phyloP scores from a whole-genome alignment of 225 moss, liverwort and hornwort genomes.

The Sphagnum tenellum region DNA sequence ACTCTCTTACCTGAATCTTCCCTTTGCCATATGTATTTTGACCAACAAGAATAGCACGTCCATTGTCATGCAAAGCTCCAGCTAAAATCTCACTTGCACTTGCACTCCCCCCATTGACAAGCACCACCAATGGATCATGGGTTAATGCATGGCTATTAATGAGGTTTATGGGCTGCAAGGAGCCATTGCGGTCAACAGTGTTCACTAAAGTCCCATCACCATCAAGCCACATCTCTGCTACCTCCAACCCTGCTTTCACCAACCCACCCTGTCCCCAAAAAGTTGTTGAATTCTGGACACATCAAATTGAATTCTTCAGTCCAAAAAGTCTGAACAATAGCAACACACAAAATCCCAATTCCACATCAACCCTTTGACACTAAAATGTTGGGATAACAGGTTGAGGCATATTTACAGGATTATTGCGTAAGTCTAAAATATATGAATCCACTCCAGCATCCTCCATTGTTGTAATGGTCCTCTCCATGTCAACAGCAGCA shows the following conservation, averaged over 20 bases:
- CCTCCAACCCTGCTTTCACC: slow-evolving; percentile 90
- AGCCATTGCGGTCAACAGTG: slow-evolving; percentile 82
- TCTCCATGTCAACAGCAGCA: slow-evolving; percentile 81
- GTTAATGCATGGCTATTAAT: slow-evolving; percentile 87
- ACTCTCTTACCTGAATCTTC: slow-evolving; percentile 80
- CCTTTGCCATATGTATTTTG: slow-evolving; percentile 85
- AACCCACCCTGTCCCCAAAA: slow-evolving; percentile 68
- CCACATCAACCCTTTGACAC: no score
- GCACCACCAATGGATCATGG: slow-evolving; percentile 71
- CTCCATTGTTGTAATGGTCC: slow-evolving; percentile 62
- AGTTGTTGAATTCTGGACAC: no score
- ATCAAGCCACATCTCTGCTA: slow-evolving; percentile 98
- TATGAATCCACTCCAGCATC: slow-evolving; percentile 68
- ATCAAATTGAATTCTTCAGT: no score
- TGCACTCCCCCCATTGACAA: slow-evolving; percentile 94
- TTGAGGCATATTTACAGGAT: slow-evolving; percentile 47
- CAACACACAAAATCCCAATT: no score
- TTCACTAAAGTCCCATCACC: slow-evolving; percentile 77
- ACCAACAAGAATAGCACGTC: slow-evolving; percentile 84
- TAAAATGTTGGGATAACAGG: no score
- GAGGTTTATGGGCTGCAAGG: slow-evolving; percentile 70
- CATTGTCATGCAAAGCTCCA: slow-evolving; percentile 94
- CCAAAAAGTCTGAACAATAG: no score
- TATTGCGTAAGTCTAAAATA: slow-evolving; percentile 90
- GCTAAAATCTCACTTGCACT: slow-evolving; percentile 99